Evolutionary conservation across 352 stramenopile genomes (phyloP), one percentile per base, ranked within the genome.

Genomic region (Phytopythium cucurbitacearum): DNA sequence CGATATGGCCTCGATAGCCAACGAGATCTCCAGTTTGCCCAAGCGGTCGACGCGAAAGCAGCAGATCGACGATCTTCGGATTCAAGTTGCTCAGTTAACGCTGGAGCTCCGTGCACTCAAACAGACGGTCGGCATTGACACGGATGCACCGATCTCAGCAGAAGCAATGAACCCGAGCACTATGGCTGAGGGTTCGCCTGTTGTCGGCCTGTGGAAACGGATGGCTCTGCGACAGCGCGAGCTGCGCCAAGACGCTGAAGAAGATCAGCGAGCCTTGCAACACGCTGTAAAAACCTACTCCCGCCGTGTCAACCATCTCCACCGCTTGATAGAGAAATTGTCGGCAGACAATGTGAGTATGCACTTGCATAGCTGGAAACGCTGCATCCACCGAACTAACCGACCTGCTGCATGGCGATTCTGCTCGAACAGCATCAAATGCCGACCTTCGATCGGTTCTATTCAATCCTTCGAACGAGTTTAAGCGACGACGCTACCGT

Each of bases 41-140:
- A 51, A 41, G n/a, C 46, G 46, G 33, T 16, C 7, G 11, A 34
- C 33, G 5, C 33, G n/a, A 12, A 51, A 51, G 46, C 28, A 51
- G 33, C 33, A 51, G 33, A 5, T 51, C 0, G 8, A 1, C 0
- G 10, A 13, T 5, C 46, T 51, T 10, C 46, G 7, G 7, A n/a
- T 5, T 7, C 12, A 51, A n/a, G 46, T 32, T 5, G 36, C 4
- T 13, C 12, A 32, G 5, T 6, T 51, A n/a, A 15, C 35, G n/a
- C 11, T 13, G n/a, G 11, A 6, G 2, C 13, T 51, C 7, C 21
- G 34, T 5, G 28, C 32, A 12, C 46, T 51, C 46, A 51, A 51
- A 11, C 0, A 21, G 3, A 6, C 46, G 0, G 46, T 33, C 3
- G 46, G 46, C 15, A 41, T 51, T 12, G 12, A 16, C 7, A 15